phyloP scores from a whole-genome alignment of 2,329 filamentous ascomycete genomes.

The Pseudogymnoascus sp. region DNA sequence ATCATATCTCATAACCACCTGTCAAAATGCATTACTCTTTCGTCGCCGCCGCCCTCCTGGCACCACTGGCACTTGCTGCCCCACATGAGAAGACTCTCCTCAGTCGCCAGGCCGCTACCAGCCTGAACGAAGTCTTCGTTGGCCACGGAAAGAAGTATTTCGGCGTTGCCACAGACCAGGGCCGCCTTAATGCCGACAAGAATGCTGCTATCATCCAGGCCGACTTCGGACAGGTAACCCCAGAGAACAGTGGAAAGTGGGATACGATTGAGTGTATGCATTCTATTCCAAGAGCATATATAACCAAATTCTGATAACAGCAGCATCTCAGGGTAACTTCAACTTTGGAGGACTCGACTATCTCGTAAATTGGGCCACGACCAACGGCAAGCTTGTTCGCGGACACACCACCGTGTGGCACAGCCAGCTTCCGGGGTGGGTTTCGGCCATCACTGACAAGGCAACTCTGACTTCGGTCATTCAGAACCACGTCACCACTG shows the following conservation, averaged over 20 bases:
- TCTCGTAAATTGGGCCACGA: constrained; percentile 50
- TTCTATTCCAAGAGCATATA: neutral
- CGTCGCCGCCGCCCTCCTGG: neutral
- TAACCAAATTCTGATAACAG: constrained; percentile 4
- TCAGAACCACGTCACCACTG: constrained; percentile 51
- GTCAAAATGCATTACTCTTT: neutral
- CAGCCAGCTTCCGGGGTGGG: constrained; percentile 53
- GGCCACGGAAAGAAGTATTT: constrained; percentile 61
- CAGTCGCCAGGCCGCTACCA: constrained; percentile 26
- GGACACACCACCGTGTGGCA: constrained; percentile 65
- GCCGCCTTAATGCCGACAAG: constrained; percentile 41
- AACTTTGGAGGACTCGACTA: constrained; percentile 51
- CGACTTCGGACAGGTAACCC: constrained; percentile 59
- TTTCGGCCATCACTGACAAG: constrained; percentile 48
- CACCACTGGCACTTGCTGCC: neutral
- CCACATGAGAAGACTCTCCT: neutral
- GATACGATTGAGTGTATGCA: constrained; percentile 43
- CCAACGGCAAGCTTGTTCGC: constrained; percentile 53
- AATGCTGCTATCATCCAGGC: constrained; percentile 51
- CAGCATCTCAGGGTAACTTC: constrained; percentile 41
- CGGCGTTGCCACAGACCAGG: constrained; percentile 51
- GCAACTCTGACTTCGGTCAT: constrained; percentile 48
- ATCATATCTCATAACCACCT: neutral
- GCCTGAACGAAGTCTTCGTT: constrained; percentile 51
- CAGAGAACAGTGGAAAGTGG: constrained; percentile 69